Evolutionary conservation across 441 rosid genomes (phyloP).

Genomic region (Corymbia calophylla): DNA sequence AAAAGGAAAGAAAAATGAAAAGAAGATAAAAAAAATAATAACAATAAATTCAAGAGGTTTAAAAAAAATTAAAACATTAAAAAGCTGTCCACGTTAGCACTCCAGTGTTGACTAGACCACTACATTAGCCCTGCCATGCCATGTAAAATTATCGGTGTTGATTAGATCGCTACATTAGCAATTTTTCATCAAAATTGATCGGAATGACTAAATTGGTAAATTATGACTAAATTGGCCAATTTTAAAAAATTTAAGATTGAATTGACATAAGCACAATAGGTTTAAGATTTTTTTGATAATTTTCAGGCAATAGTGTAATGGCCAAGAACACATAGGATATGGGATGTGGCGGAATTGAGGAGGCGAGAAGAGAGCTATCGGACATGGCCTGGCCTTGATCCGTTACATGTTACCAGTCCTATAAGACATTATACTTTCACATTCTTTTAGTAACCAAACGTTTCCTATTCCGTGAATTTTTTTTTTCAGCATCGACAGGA

Average conservation of each 20-base stretch:
- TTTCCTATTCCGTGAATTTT: not conserved
- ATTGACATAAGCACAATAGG: too few species aligned
- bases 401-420: not conserved
- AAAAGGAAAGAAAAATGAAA: too few species aligned
- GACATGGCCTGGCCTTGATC: not conserved
- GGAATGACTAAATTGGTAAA: too few species aligned
- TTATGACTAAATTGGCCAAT: too few species aligned
- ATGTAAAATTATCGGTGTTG: accelerated
- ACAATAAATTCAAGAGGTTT: not conserved
- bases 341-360: not conserved
- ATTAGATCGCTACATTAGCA: not conserved
- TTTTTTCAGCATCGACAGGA: not conserved
- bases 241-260: too few species aligned
- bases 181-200: accelerated
- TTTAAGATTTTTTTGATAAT: too few species aligned
- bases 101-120: too few species aligned
- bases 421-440: not conserved
- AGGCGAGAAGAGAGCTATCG: not conserved
- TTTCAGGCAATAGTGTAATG: too few species aligned
- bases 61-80: too few species aligned
- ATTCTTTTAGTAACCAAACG: not conserved
- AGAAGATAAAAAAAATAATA: too few species aligned
- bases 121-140: accelerated
- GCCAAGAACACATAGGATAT: not conserved
- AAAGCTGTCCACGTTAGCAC: too few species aligned